phyloP scores from a whole-genome alignment of 345 rosid species.

The Turritis glabra region DNA sequence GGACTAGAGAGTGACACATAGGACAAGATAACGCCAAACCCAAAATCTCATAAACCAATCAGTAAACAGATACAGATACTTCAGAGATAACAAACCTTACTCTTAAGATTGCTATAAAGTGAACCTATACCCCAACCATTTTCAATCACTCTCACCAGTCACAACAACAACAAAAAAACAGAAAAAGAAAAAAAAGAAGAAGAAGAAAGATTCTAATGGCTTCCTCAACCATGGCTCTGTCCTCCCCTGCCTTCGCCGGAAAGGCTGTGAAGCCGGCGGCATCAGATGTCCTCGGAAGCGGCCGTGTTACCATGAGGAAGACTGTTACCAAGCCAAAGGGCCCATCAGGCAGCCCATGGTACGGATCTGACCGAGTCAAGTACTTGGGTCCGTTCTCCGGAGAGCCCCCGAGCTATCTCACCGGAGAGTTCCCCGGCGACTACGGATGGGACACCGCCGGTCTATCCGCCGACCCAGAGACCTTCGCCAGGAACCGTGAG shows the following conservation, averaged over 20 bases:
- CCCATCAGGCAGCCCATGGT: constrained; percentile 56
- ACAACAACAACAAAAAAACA: constrained; percentile 3
- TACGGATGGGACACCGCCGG: constrained; percentile 63
- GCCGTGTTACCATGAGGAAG: constrained; percentile 42
- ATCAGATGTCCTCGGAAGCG: constrained; percentile 37
- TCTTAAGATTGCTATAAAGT: constrained; percentile 12
- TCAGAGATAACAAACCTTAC: constrained; percentile 39
- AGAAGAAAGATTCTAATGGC: constrained; percentile 28
- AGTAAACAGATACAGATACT: constrained; percentile 34
- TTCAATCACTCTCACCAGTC: constrained; percentile 43
- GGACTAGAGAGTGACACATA: constrained; percentile 33
- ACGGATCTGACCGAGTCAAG: constrained; percentile 77
- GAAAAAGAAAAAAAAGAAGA: not conserved
- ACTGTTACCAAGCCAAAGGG: constrained; percentile 40
- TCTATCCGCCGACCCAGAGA: constrained; percentile 83
- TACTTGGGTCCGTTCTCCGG: constrained; percentile 88
- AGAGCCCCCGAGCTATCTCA: constrained; percentile 72
- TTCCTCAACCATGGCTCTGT: constrained; percentile 43
- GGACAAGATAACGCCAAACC: constrained; percentile 14
- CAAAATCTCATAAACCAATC: constrained; percentile 36
- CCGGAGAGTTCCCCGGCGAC: constrained; percentile 71
- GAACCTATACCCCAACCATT: constrained; percentile 17
- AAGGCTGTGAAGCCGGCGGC: constrained; percentile 37
- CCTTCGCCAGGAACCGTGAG: constrained; percentile 90
- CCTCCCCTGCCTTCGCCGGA: constrained; percentile 43